Base-by-base conservation (phyloP, 495 filamentous ascomycete genomes). In the Tuber magnatum region DNA sequence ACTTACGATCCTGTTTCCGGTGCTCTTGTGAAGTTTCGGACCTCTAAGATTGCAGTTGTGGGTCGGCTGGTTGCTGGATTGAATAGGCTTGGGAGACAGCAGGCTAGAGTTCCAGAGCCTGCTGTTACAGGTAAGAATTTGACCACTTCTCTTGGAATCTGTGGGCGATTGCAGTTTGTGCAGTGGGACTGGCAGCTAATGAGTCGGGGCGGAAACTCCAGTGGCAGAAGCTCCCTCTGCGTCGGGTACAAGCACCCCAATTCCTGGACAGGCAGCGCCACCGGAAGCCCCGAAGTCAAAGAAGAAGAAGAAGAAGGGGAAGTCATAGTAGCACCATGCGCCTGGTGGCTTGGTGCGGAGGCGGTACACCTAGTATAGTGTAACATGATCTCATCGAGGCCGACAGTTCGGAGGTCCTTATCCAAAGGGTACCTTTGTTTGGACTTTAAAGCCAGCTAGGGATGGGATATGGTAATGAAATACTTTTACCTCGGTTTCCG, bases 31-130 rank as follows among this genome's bases (percentile, higher is more conserved):
- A 97, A 97, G 84, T 99, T 97, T 85, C 88, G 88, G 81, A 97
- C 95, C 28, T 89, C 91, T 83, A 97, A 96, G 81, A 91, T 90
- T n/a, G 92, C 92, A 28, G 94, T 97, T 83, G 94, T 99, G 6
- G 89, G 90, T 3, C 85, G 95, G 46, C 83, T 98, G 82, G 88
- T 98, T 65, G 89, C 89, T 46, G 89, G 88, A 61, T 81, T 98
- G 35, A 72, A 74, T 12, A 74, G 77, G 68, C 71, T 82, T 9
- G 80, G 68, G 42, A 79, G 80, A 44, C 74, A 77, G 46, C 76
- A 79, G 35, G 72, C 72, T 16, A 78, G 81, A 61, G 72, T 80
- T 41, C 68, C 77, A 40, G 80, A 81, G 65, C 77, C 77, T 65
- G 38, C 74, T 3, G 77, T 75, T 40, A 48, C 68, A 68, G 69